Percentiles rank a stretch among this genome's conserved stretches.
These are phyloP conservation scores for Talaromyces sp. DNA, from an alignment of 2,329 filamentous ascomycete genomes.

Conservation along the genomic window DNA sequence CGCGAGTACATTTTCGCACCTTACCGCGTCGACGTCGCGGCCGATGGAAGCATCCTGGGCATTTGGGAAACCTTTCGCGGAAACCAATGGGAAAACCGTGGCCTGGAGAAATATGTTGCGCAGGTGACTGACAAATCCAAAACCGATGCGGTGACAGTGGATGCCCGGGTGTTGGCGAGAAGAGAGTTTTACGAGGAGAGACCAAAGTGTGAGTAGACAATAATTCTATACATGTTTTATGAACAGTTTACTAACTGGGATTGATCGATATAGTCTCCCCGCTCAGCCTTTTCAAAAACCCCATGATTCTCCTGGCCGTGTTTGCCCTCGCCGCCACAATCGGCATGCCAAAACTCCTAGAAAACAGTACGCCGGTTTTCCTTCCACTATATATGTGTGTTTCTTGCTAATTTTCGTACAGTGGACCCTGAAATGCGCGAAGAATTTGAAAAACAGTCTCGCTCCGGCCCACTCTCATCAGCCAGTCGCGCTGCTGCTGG, in stretches of 20 bases:
- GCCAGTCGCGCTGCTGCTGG: conserved; percentile 56
- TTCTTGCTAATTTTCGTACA: conserved; percentile 32
- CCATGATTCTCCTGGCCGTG: conserved; percentile 91
- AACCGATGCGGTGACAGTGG: conserved; percentile 43
- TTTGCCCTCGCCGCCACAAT: conserved; percentile 79
- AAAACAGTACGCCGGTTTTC: conserved; percentile 69
- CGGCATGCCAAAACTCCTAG: conserved; percentile 90
- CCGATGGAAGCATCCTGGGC: conserved; percentile 47
- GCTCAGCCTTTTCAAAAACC: conserved; percentile 81
- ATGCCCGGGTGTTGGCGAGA: conserved; percentile 55
- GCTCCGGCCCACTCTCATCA: conserved; percentile 63
- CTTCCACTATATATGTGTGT: conserved; percentile 9
- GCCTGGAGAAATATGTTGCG: conserved; percentile 45
- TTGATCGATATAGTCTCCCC: conserved; percentile 58
- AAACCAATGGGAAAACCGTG: conserved; percentile 85
- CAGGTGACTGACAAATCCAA: conserved; percentile 20
- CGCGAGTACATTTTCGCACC: conserved; percentile 71
- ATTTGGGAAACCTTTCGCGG: conserved; percentile 84
- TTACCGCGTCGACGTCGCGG: conserved; percentile 64
- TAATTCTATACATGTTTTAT: too few species aligned
- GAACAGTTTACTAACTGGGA: background rate
- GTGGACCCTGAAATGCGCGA: conserved; percentile 96
- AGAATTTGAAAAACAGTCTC: conserved; percentile 88
- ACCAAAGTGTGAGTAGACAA: conserved; percentile 61
- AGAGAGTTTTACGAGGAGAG: conserved; percentile 77